Percentiles rank a stretch among this genome's conserved stretches.
Evolutionary conservation across 148 eudicot genomes (phyloP).

Genomic region (Rhododendron ovatum): DNA sequence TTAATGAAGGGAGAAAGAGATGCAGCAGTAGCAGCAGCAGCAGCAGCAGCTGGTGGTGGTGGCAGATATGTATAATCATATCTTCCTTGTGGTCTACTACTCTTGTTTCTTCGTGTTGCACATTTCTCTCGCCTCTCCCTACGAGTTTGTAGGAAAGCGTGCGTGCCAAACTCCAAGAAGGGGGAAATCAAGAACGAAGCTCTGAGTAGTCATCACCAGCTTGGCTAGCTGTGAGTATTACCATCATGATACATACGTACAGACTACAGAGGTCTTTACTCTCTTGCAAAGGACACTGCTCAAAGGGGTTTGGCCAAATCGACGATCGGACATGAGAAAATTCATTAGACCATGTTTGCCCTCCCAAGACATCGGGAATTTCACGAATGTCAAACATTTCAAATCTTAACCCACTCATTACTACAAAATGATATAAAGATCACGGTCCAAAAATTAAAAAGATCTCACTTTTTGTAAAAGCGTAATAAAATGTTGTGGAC

Average conservation of each 20-base stretch:
- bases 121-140: not conserved
- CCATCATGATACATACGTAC: not conserved
- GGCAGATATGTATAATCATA: not conserved
- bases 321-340: too few relatives aligned
- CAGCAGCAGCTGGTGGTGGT: not conserved
- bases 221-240: not conserved
- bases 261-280: not conserved
- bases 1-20: not conserved
- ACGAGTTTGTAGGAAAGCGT: not conserved
- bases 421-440: too few relatives aligned
- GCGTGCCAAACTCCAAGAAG: not conserved
- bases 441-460: too few relatives aligned
- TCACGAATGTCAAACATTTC: too few relatives aligned
- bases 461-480: too few relatives aligned
- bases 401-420: too few relatives aligned
- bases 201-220: not conserved
- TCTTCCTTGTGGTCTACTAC: not conserved
- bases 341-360: too few relatives aligned
- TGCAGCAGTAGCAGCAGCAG: not conserved
- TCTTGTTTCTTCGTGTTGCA: not conserved
- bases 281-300: not conserved
- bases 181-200: not conserved
- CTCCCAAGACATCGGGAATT: too few relatives aligned
- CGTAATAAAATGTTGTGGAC: too few relatives aligned
- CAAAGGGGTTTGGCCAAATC: not conserved